Conservation (phyloP, 1,139 yeast genomes). For the Debaryomycetaceae sp. region DNA sequence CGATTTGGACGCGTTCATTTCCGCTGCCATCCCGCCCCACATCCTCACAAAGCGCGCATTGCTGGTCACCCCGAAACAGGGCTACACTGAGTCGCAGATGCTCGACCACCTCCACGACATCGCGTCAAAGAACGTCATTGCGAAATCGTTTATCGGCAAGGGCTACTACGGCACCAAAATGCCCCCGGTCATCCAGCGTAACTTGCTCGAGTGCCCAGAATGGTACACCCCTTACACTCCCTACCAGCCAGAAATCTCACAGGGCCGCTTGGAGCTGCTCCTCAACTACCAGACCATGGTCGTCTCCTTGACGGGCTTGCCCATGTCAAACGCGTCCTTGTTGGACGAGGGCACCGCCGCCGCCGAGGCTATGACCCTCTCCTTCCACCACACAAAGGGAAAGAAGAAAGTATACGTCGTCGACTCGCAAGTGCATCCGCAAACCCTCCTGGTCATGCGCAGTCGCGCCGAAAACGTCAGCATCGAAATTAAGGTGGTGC, state of each 20-base stretch:
- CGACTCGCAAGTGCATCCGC: conserved; percentile 72
- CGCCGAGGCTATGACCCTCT: conserved; percentile 89
- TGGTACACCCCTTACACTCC: conserved; percentile 99
- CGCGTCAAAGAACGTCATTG: conserved; percentile 63
- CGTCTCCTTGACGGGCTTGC: conserved; percentile 82
- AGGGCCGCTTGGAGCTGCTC: conserved; percentile 85
- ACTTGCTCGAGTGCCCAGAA: conserved; percentile 84
- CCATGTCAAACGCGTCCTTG: conserved; percentile 86
- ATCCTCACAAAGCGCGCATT: conserved; percentile 62
- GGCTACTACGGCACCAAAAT: conserved; percentile 87
- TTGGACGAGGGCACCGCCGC: conserved; percentile 98
- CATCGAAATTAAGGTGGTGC: conserved; percentile 52
- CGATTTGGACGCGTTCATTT: conserved; percentile 61
- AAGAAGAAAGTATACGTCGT: conserved; percentile 63
- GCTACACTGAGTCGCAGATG: conserved; percentile 77
- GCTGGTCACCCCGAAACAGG: conserved; percentile 51
- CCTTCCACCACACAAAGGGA: conserved; percentile 57
- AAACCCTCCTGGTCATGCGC: conserved; percentile 67
- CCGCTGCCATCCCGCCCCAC: conserved; percentile 66
- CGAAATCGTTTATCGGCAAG: conserved; percentile 77
- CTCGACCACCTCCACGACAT: conserved; percentile 53
- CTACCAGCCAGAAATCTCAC: conserved; percentile 95
- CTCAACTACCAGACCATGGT: conserved; percentile 86
- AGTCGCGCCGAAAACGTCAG: conserved; percentile 72
- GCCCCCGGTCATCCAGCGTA: conserved; percentile 91